These are phyloP conservation scores for Cordyceps cicadae DNA, from an alignment of 2,329 filamentous ascomycete species.

Conservation along the genomic window DNA sequence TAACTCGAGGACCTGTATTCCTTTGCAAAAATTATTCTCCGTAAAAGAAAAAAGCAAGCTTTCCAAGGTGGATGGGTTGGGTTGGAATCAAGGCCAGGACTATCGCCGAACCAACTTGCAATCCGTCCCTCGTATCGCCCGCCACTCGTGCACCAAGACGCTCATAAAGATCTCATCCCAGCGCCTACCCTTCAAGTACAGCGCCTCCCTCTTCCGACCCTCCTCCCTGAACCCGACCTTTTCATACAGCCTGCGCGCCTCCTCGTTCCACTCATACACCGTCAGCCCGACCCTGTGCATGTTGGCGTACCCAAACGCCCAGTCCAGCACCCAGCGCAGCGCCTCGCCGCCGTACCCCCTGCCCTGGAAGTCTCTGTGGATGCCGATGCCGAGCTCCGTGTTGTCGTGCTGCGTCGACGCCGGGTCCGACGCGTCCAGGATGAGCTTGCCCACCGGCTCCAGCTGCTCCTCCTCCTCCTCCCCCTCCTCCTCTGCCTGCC, in stretches of 20 bases:
- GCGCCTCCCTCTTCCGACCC: conserved; percentile 24
- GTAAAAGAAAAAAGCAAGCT: too few species aligned
- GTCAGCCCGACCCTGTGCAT: conserved; percentile 33
- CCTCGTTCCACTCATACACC: conserved; percentile 32
- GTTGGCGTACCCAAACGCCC: conserved; percentile 32
- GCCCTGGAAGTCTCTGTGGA: conserved; percentile 26
- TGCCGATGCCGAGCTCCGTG: conserved; percentile 25
- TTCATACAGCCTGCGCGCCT: conserved; percentile 32
- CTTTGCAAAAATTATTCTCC: too few species aligned
- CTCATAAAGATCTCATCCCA: conserved; percentile 22
- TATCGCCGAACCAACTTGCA: too few species aligned
- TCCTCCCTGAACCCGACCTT: conserved; percentile 34
- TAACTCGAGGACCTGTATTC: not conserved
- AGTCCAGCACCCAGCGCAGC: conserved; percentile 35
- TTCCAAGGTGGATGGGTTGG: too few species aligned
- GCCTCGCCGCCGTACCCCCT: conserved; percentile 36
- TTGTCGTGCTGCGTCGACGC: not conserved
- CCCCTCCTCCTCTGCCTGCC: too few species aligned
- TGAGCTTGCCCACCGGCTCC: not conserved
- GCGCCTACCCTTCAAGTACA: conserved; percentile 30
- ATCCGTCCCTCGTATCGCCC: not conserved
- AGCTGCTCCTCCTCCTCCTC: not conserved
- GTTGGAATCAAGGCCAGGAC: too few species aligned
- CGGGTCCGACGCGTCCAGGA: not conserved
- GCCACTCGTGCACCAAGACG: conserved; percentile 29